Evolutionary conservation across 495 filamentous ascomycete species (phyloP).

Genomic region (Aspergillus biplanus): DNA sequence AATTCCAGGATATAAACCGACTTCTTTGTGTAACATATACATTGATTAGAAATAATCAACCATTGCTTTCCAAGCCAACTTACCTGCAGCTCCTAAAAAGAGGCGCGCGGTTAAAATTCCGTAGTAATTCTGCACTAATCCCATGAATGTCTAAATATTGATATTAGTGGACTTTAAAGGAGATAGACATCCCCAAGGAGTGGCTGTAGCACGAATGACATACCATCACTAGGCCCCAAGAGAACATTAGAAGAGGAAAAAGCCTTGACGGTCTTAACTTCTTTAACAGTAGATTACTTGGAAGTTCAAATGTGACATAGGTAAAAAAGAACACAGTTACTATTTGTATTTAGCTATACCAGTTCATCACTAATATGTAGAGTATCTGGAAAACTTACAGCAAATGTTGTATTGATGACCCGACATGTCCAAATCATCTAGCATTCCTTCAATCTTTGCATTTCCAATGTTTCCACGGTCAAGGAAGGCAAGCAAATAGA

Average conservation of each 20-base stretch:
- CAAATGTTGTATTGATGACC: constrained; percentile 54
- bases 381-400: constrained; percentile 6
- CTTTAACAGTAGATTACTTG: constrained; percentile 72
- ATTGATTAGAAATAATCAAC: no score
- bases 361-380: background rate
- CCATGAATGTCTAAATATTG: constrained; percentile 78
- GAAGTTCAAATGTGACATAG: constrained; percentile 68
- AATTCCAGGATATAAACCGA: constrained; percentile 70
- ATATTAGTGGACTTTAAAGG: no score
- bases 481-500: constrained; percentile 46
- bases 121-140: constrained; percentile 63
- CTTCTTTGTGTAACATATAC: no score
- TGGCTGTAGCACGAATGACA: no score
- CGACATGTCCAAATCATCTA: constrained; percentile 46
- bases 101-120: constrained; percentile 66
- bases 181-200: no score
- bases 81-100: constrained; percentile 67
- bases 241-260: constrained; percentile 67
- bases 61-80: background rate
- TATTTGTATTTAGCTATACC: no score
- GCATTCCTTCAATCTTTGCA: constrained; percentile 59
- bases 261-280: constrained; percentile 62
- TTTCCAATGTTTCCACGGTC: constrained; percentile 59
- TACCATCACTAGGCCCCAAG: constrained; percentile 58
- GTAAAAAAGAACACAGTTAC: constrained; percentile 66